Evolutionary conservation across 2,329 filamentous ascomycete genomes (phyloP), one percentile per base, ranked within the genome.

Genomic region (Fusarium falciforme): DNA sequence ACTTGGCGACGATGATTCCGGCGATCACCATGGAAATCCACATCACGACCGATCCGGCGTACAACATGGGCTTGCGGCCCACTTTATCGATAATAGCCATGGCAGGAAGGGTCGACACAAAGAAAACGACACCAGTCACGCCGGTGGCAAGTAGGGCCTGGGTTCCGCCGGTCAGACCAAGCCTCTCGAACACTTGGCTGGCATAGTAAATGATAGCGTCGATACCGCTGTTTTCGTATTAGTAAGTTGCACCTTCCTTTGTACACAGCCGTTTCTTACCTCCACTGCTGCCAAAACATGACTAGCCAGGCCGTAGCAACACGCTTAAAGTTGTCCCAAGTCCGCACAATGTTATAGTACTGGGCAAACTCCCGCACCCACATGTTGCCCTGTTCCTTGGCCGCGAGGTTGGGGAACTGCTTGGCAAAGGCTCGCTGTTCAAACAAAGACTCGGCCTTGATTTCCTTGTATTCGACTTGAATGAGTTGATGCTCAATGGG

Each of bases 401-500:
- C 83, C 8, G 85, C 73, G 31, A 74, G 68, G 12, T 84, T 82
- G 2, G 86, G 86, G 65, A 87, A 87, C 27, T 91, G 86, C 71
- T 93, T 91, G 0, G 89, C 88, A 11, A 92, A 86, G 1, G 89
- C 90, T 36, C 90, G 89, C 82, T 94, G 93, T 82, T 96, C 93
- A 76, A 96, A 96, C 31, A 93, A 81, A 0, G 90, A 91, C 80
- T 94, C 92, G 0, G 93, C 93, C 81, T 94, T 94, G 83, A 96
- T 95, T 80, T 96, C 93, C n/a, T 94, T 88, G 78, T 92, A 94
- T 78, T 96, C 93, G 4, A 94, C 85, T 73, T 93, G 89, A 36
- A 96, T 88, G 0, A 93, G 86, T 58, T 93, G 90, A 76, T 94
- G 87, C 70, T 92, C 88, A 16, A 84, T 78, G 0, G 89, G 81